A percentile compares a stretch with the other conserved stretches of the same genome.
Conservation (phyloP, 2,329 filamentous ascomycete species). For the Beauveria sp. region DNA sequence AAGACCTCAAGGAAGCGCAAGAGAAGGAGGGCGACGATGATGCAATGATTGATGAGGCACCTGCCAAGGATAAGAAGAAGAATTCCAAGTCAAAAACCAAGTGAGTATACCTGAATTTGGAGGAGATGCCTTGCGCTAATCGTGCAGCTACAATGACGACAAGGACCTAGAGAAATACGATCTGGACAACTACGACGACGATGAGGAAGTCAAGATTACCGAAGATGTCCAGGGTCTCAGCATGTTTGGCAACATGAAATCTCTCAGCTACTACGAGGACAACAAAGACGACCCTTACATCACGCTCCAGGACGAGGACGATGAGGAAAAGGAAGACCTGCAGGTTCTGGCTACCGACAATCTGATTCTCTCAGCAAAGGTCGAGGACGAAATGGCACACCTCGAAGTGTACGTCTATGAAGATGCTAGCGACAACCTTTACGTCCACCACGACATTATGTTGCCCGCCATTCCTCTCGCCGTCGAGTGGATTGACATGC, state of each 20-base stretch:
- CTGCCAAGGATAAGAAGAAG: constrained; percentile 17
- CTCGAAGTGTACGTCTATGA: constrained; percentile 97
- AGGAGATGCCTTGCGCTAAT: constrained; percentile 15
- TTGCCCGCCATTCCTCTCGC: constrained; percentile 91
- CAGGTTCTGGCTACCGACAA: constrained; percentile 93
- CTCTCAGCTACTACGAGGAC: constrained; percentile 85
- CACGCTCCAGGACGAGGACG: constrained; percentile 64
- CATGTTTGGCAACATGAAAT: constrained; percentile 95
- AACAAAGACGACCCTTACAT: constrained; percentile 97
- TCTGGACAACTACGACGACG: constrained; percentile 89
- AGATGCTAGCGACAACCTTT: constrained; percentile 89
- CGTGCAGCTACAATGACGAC: constrained; percentile 50
- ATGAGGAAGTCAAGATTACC: constrained; percentile 41
- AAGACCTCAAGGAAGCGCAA: constrained; percentile 70
- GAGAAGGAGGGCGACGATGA: constrained; percentile 29
- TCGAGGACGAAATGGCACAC: constrained; percentile 95
- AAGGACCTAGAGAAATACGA: constrained; percentile 95
- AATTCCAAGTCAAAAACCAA: constrained; percentile 29
- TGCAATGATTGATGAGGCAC: constrained; percentile 29
- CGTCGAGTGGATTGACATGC: constrained; percentile 89
- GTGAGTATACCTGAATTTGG: constrained; percentile 19
- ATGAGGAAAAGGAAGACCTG: constrained; percentile 83
- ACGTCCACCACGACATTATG: constrained; percentile 99
- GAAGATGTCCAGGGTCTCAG: constrained; percentile 62
- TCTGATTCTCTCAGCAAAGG: constrained; percentile 81